Conservation (phyloP, 768 basidiomycete genomes). For the Lentinula edodes region DNA sequence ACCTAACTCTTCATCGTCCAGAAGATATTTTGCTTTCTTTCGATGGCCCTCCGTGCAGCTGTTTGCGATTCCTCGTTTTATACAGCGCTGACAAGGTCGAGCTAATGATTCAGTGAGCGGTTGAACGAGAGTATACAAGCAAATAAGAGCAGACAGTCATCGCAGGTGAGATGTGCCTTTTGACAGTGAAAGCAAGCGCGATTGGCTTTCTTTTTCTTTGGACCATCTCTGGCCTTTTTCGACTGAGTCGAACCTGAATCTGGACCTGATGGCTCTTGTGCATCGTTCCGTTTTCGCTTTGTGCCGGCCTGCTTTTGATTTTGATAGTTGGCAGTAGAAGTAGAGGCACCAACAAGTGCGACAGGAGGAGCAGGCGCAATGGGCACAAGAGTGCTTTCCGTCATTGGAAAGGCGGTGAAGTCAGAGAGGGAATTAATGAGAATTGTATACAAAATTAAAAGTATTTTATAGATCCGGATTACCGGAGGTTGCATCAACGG, state of each 20-base stretch:
- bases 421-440: neutral
- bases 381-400: slow-evolving; percentile 3
- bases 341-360: neutral
- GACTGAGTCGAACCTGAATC: slow-evolving; percentile 28
- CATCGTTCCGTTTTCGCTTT: slow-evolving; percentile 61
- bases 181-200: slow-evolving; percentile 95
- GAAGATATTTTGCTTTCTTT: slow-evolving; percentile 96
- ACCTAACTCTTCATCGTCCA: slow-evolving; percentile 93
- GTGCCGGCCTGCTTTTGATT: slow-evolving; percentile 32
- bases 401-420: neutral
- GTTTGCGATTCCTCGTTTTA: slow-evolving; percentile 86
- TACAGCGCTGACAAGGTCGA: slow-evolving; percentile 92
- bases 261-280: slow-evolving; percentile 49
- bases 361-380: slow-evolving; percentile 5
- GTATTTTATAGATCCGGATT: neutral
- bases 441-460: neutral
- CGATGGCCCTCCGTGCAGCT: slow-evolving; percentile 92
- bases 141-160: slow-evolving; percentile 69
- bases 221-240: slow-evolving; percentile 63
- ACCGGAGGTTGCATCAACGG: neutral
- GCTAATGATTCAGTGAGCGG: slow-evolving; percentile 41
- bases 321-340: slow-evolving; percentile 14
- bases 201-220: slow-evolving; percentile 93
- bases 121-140: neutral
- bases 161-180: slow-evolving; percentile 97